A percentile compares a stretch with the other conserved stretches of the same genome.
Evolutionary conservation across 2,329 filamentous ascomycete genomes (phyloP).

Genomic region (Scedosporium apiospermum): DNA sequence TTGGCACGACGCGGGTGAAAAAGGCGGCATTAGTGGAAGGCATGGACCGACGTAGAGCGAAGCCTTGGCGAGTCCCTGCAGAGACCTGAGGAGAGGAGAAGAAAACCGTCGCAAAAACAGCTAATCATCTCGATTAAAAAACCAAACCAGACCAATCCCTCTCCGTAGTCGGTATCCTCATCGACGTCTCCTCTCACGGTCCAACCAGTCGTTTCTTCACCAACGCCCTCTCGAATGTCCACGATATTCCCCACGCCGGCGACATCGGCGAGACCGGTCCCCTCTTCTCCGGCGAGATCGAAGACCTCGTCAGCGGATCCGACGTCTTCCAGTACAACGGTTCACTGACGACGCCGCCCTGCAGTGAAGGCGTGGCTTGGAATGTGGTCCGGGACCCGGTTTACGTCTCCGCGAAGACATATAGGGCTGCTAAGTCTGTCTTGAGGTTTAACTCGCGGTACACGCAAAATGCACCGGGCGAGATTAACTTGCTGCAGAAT

Average conservation of each 20-base stretch:
- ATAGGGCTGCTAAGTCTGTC: conserved; percentile 39
- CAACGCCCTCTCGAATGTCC: conserved; percentile 20
- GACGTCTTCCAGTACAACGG: conserved; percentile 42
- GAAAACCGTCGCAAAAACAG: neutral
- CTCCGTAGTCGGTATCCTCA: conserved; percentile 27
- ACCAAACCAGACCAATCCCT: conserved; percentile 19
- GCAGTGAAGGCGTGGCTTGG: conserved; percentile 46
- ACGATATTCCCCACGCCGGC: conserved; percentile 31
- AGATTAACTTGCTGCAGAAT: conserved; percentile 28
- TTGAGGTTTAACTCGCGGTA: conserved; percentile 47
- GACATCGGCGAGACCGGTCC: conserved; percentile 21
- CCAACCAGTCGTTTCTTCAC: neutral
- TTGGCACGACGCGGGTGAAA: neutral
- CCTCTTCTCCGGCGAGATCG: conserved; percentile 33
- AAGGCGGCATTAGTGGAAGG: no score
- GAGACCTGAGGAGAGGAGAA: no score
- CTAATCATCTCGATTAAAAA: neutral
- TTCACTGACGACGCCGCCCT: conserved; percentile 54
- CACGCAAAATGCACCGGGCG: conserved; percentile 38
- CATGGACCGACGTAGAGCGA: no score
- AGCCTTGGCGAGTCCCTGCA: no score
- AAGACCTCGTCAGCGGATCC: conserved; percentile 22
- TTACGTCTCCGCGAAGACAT: conserved; percentile 36
- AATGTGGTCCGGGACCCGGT: conserved; percentile 39
- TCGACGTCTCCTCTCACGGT: conserved; percentile 18